Evolutionary conservation across 2,329 filamentous ascomycete genomes (phyloP).

Genomic region (Penicillium verrucosum): DNA sequence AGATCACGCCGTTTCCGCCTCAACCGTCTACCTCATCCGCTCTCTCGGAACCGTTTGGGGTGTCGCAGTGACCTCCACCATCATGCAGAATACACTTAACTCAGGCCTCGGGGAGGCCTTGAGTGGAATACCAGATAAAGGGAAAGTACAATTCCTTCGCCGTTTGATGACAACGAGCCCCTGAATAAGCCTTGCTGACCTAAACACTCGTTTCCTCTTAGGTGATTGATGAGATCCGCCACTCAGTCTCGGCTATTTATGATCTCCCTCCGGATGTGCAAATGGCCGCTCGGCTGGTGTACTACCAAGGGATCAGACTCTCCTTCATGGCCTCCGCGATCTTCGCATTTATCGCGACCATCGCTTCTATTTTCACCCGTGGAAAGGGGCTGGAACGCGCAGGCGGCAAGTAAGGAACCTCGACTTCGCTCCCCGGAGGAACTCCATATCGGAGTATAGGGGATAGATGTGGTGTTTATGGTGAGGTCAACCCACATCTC

Average conservation of each 20-base stretch:
- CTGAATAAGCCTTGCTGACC: conserved; percentile 26
- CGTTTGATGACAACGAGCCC: background rate
- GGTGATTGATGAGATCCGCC: conserved; percentile 61
- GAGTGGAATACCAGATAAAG: conserved; percentile 56
- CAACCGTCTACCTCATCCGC: conserved; percentile 62
- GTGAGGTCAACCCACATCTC: background rate
- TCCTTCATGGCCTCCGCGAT: conserved; percentile 56
- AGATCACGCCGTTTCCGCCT: conserved; percentile 63
- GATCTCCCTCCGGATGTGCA: conserved; percentile 56
- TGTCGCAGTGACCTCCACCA: conserved; percentile 60
- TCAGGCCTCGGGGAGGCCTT: conserved; percentile 53
- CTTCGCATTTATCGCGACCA: conserved; percentile 50
- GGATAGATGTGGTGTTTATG: background rate
- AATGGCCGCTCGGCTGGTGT: conserved; percentile 55
- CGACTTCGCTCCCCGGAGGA: background rate
- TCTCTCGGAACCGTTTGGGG: conserved; percentile 64
- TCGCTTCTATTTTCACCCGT: conserved; percentile 48
- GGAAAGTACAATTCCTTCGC: conserved; percentile 48
- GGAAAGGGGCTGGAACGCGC: conserved; percentile 33
- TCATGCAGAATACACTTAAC: conserved; percentile 61
- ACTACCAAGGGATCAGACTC: conserved; percentile 57
- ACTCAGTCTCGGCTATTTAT: conserved; percentile 57
- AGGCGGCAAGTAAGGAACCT: conserved; percentile 1
- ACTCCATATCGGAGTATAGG: too few relatives aligned
- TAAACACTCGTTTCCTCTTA: conserved; percentile 30